Conservation (phyloP, 805 yeast genomes). For the Dipodascopsis uninucleata region DNA sequence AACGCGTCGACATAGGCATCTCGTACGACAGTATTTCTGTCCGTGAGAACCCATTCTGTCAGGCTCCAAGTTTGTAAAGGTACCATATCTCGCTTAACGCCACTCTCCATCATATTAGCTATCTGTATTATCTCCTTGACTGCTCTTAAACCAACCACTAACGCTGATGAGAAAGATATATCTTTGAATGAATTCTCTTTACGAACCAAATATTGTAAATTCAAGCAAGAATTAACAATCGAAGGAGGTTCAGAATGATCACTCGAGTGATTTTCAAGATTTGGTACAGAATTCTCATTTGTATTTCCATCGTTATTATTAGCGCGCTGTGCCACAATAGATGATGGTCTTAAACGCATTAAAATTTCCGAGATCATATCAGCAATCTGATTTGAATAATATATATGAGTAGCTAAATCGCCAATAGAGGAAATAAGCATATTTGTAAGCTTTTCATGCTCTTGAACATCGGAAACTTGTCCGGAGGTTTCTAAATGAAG, state of each 20-base stretch:
- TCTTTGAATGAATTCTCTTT: neutral
- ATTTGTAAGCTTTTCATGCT: conserved; percentile 36
- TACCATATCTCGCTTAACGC: conserved; percentile 20
- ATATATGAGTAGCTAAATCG: conserved; percentile 69
- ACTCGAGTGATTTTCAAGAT: no score
- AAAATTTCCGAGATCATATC: conserved; percentile 72
- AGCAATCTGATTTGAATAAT: conserved; percentile 79
- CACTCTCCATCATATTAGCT: conserved; percentile 19
- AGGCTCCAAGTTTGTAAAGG: conserved; percentile 20
- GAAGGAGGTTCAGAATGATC: conserved; percentile 14
- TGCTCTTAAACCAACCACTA: conserved; percentile 11
- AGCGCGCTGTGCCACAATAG: neutral
- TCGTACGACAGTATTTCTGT: conserved; percentile 2
- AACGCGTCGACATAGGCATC: conserved; percentile 19
- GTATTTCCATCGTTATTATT: neutral
- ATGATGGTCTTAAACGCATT: conserved; percentile 28
- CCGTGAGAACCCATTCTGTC: conserved; percentile 23
- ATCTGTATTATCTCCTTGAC: conserved; percentile 18
- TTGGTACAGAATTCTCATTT: conserved; percentile 4
- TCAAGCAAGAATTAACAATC: conserved; percentile 14
- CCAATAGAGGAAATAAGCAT: conserved; percentile 58
- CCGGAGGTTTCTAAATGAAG: conserved; percentile 32
- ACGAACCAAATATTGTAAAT: conserved; percentile 14
- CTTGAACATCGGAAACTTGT: neutral
- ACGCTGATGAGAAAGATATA: conserved; percentile 5